Conservation (phyloP, 352 stramenopile species). For the Thalassiosira hispida region DNA sequence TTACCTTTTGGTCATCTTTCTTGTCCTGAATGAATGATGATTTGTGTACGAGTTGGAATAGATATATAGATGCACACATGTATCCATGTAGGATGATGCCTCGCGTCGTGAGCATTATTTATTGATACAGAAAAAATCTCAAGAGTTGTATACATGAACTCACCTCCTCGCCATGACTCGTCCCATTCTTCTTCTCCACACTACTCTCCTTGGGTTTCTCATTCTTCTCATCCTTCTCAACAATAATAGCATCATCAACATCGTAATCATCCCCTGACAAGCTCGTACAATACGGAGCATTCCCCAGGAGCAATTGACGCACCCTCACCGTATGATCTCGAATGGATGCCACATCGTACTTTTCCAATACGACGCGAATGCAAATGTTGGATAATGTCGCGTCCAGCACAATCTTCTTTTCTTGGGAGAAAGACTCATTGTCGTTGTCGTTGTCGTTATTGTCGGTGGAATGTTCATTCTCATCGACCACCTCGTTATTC, state of each 20-base stretch:
- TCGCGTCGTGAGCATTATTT: too few species aligned
- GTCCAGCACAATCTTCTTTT: conserved; percentile 1
- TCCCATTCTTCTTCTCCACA: too few species aligned
- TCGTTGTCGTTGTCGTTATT: neutral
- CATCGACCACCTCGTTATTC: conserved; percentile 24
- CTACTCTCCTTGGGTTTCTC: conserved; percentile 14
- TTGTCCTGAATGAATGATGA: neutral
- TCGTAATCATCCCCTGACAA: conserved; percentile 43
- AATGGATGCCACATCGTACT: conserved; percentile 71
- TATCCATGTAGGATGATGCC: too few species aligned
- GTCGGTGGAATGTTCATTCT: neutral
- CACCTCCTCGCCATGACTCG: too few species aligned
- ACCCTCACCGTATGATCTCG: conserved; percentile 74
- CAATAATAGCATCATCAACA: conserved; percentile 7
- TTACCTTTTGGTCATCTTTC: neutral
- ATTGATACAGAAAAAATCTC: too few species aligned
- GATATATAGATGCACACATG: too few species aligned
- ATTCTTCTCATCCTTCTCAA: conserved; percentile 19
- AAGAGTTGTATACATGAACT: too few species aligned
- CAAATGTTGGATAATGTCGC: conserved; percentile 29
- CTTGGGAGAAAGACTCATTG: neutral
- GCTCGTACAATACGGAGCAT: conserved; percentile 59
- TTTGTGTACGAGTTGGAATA: neutral
- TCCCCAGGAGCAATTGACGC: conserved; percentile 68
- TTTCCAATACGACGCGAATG: conserved; percentile 79